These are phyloP conservation scores for Rhytidhysteron rufulum DNA, from an alignment of 2,329 filamentous ascomycete species.

Conservation along the genomic window DNA sequence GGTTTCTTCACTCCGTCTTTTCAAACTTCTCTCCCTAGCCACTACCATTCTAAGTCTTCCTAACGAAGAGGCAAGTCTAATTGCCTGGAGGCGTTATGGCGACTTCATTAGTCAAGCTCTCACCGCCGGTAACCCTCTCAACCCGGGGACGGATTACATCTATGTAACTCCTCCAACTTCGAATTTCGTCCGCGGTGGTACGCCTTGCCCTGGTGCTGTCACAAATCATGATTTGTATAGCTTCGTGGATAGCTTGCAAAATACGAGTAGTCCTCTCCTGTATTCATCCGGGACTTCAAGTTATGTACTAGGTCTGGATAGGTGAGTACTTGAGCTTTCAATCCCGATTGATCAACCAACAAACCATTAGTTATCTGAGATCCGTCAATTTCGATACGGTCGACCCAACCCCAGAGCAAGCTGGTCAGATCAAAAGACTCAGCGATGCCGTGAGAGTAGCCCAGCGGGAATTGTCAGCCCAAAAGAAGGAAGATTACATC, in stretches of 20 bases:
- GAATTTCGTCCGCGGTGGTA: conserved; percentile 7
- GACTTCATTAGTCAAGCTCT: conserved; percentile 4
- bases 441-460: conserved; percentile 4
- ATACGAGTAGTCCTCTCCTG: conserved; percentile 1
- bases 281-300: conserved; percentile 4
- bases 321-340: conserved; percentile 1
- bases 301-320: conserved; percentile 5
- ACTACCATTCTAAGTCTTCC: conserved; percentile 2
- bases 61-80: conserved; percentile 7
- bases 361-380: conserved; percentile 6
- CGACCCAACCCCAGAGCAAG: conserved; percentile 3
- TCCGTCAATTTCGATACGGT: conserved; percentile 5
- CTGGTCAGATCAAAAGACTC: neutral
- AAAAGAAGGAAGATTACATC: conserved; percentile 4
- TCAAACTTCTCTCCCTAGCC: conserved; percentile 5
- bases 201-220: conserved; percentile 4
- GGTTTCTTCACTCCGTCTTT: conserved; percentile 3
- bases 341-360: neutral
- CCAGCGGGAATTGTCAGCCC: conserved; percentile 2
- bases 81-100: conserved; percentile 9
- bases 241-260: conserved; percentile 6
- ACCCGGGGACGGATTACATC: conserved; percentile 4
- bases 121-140: conserved; percentile 3
- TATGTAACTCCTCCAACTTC: conserved; percentile 8
- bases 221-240: conserved; percentile 8